Evolutionary conservation across 768 basidiomycete species (phyloP), one percentile per base, ranked within the genome.

Genomic region (Kondoa malvinella): DNA sequence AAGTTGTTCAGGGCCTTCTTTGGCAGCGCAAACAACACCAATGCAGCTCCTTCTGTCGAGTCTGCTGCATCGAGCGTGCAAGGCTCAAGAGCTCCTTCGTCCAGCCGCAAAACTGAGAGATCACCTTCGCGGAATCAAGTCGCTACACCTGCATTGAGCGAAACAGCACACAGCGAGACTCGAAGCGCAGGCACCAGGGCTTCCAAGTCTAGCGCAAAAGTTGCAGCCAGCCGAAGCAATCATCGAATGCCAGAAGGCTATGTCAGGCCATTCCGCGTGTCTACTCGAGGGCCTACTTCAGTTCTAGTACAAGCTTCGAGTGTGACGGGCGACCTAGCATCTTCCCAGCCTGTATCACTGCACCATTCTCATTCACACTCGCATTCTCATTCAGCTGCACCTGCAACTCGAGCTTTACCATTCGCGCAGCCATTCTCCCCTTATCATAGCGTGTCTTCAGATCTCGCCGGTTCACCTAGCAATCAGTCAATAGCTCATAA

Each of bases 1-100:
- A 31, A 34, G 61, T 17, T 63, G 30, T 30, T 63, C 61, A 63
- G 31, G 61, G n/a, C 61, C 12, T 63, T 63, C 61, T 63, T 63
- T 33, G 21, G 25, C 58, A 31, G 58, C 58, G 4, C 61, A 33
- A 15, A 3, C 3, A 33, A 17, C 61, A 27, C 61, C 4, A 33
- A 16, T 63, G 15, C n/a, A 17, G 30, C 16, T 33, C 16, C 16
- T 33, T 33, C 61, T 3, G 29, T 32, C 14, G 32, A 21, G 3
- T 17, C 61, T 33, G n/a, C 61, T 3, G 14, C 30, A 15, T 33
- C 61, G 27, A 4, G 29, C n/a, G 8, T 29, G 17, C 12, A 2
- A 31, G 8, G 8, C 8, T 25, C 4, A 4, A 59, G 15, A 14
- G 14, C 58, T 59, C 27, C 25, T 59, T 25, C 58, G 30, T 14